A percentile compares a stretch with the other conserved stretches of the same genome.
These are phyloP conservation scores for Condylostoma magnum DNA, from an alignment of 169 alveolate species.

Conservation along the genomic window DNA sequence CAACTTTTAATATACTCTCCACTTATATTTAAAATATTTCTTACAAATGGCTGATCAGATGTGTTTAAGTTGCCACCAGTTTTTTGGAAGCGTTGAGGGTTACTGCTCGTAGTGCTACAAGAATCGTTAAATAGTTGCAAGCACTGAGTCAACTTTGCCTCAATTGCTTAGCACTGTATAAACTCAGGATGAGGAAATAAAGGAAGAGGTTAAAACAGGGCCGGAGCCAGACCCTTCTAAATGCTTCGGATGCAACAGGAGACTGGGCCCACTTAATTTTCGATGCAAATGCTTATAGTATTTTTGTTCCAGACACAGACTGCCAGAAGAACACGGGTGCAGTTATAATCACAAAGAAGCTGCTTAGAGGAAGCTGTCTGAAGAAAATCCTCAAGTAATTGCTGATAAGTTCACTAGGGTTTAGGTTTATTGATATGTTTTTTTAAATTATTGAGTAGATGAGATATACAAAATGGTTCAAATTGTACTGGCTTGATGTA, in stretches of 20 bases:
- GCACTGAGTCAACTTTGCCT: too few relatives aligned
- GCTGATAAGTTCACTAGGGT: constrained; percentile 19
- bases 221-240: constrained; percentile 7
- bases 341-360: not conserved
- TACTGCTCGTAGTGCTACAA: constrained; percentile 23
- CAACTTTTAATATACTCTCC: too few relatives aligned
- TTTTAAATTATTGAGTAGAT: too few relatives aligned
- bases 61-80: constrained; percentile 1
- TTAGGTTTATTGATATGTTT: too few relatives aligned
- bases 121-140: too few relatives aligned
- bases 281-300: not conserved
- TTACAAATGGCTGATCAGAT: too few relatives aligned
- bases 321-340: constrained; percentile 30
- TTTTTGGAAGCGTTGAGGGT: constrained; percentile 14
- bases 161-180: too few relatives aligned
- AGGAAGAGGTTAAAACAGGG: not conserved
- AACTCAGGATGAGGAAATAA: too few relatives aligned
- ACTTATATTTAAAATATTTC: too few relatives aligned
- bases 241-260: constrained; percentile 5
- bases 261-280: not conserved
- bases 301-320: constrained; percentile 29
- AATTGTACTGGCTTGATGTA: too few relatives aligned
- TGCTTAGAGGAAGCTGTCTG: not conserved
- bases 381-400: constrained; percentile 20
- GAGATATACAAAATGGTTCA: too few relatives aligned